Percentiles rank a stretch among this genome's conserved stretches.
These are phyloP conservation scores for Remersonia thermophila DNA, from an alignment of 2,329 filamentous ascomycete species.

Conservation along the genomic window DNA sequence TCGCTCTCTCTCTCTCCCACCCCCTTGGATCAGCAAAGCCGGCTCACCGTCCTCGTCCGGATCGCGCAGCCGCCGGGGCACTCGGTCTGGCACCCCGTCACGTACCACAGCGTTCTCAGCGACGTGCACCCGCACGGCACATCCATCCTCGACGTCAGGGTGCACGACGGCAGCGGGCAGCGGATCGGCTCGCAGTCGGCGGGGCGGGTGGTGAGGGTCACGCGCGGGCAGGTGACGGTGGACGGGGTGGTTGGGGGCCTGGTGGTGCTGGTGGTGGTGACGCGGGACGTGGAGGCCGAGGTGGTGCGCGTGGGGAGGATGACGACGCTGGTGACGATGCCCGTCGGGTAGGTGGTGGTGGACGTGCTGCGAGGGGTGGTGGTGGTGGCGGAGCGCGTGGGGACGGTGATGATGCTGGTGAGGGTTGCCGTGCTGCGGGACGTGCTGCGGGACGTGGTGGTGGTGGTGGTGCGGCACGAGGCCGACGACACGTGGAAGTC, in stretches of 20 bases:
- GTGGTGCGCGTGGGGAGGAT: slow-evolving; percentile 14
- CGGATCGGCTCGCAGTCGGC: slow-evolving; percentile 22
- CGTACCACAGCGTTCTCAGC: slow-evolving; percentile 24
- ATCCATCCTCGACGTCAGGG: slow-evolving; percentile 17
- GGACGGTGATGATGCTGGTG: too few species aligned
- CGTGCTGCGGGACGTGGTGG: slow-evolving; percentile 13
- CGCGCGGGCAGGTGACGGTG: slow-evolving; percentile 23
- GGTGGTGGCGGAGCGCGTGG: slow-evolving; percentile 14
- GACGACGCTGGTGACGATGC: slow-evolving; percentile 14
- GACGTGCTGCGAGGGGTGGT: slow-evolving; percentile 17
- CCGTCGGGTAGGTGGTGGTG: slow-evolving; percentile 11
- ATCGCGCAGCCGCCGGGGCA: slow-evolving; percentile 24
- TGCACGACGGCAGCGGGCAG: slow-evolving; percentile 26
- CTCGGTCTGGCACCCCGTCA: slow-evolving; percentile 24
- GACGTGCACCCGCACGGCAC: slow-evolving; percentile 26
- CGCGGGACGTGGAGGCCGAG: slow-evolving; percentile 13
- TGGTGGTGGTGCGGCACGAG: slow-evolving; percentile 15
- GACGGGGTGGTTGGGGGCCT: slow-evolving; percentile 15
- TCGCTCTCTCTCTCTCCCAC: not conserved
- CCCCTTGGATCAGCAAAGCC: slow-evolving; percentile 6
- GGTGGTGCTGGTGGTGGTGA: slow-evolving; percentile 12
- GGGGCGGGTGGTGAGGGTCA: slow-evolving; percentile 24
- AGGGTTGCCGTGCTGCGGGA: slow-evolving; percentile 14
- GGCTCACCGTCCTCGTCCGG: slow-evolving; percentile 20
- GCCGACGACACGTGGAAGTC: slow-evolving; percentile 16